Evolutionary conservation across 371 early-diverging fungal genomes (phyloP).

Genomic region (Choanephora cucurbitarum): DNA sequence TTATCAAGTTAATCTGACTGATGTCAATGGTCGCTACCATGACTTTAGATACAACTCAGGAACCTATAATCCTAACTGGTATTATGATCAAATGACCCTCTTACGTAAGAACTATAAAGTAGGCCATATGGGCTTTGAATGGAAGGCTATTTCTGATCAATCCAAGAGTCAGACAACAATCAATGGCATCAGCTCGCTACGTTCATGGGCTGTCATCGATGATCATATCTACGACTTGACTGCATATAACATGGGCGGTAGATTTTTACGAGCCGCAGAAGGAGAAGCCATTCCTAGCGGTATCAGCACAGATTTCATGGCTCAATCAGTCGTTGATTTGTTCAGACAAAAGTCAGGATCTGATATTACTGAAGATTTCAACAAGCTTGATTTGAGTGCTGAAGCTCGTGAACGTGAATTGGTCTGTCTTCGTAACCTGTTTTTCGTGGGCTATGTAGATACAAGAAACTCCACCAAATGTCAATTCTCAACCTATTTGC

Average conservation of each 20-base stretch:
- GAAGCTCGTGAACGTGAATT: conserved; percentile 38
- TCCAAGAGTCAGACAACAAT: conserved; percentile 25
- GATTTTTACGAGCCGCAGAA: conserved; percentile 30
- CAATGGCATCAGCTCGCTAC: conserved; percentile 33
- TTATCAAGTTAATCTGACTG: conserved; percentile 40
- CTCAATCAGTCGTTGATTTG: conserved; percentile 56
- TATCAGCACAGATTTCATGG: conserved; percentile 51
- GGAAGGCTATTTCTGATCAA: conserved; percentile 35
- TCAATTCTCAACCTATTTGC: conserved; percentile 83
- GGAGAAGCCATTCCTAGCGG: conserved; percentile 52
- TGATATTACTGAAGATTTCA: conserved; percentile 67
- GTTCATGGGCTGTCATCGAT: conserved; percentile 61
- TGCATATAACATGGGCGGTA: conserved; percentile 54
- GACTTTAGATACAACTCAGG: conserved; percentile 46
- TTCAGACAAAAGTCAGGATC: conserved; percentile 64
- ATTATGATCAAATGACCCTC: conserved; percentile 45
- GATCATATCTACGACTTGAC: conserved; percentile 65
- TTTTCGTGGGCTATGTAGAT: conserved; percentile 89
- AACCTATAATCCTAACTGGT: conserved; percentile 47
- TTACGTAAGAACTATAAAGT: conserved; percentile 45
- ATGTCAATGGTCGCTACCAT: conserved; percentile 47
- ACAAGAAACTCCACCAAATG: conserved; percentile 80
- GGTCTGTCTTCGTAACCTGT: conserved; percentile 79
- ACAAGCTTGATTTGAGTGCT: conserved; percentile 34
- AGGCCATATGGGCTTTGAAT: conserved; percentile 45